phyloP scores from a whole-genome alignment of 352 stramenopile genomes.

The Phytophthora syringae region DNA sequence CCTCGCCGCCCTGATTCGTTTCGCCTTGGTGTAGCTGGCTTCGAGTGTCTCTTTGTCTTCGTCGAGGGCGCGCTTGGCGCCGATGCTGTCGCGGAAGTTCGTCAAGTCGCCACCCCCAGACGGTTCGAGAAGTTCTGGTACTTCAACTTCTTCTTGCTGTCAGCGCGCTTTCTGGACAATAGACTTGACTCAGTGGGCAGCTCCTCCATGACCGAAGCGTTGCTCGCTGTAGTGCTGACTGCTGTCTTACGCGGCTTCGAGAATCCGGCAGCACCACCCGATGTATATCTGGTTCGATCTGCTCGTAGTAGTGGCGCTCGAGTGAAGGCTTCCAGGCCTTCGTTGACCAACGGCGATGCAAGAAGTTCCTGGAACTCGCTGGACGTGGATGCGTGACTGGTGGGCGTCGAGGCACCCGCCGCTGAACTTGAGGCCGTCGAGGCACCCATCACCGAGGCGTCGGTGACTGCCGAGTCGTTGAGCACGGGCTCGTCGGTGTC shows the following conservation, averaged over 20 bases:
- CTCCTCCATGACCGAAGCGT: neutral
- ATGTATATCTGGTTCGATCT: neutral
- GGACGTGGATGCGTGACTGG: neutral
- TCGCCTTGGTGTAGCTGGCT: slow-evolving; percentile 2
- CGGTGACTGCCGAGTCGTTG: neutral
- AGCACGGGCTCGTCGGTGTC: neutral
- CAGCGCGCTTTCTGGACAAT: neutral
- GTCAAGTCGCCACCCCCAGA: neutral
- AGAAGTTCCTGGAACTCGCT: slow-evolving; percentile 1
- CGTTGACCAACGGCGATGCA: neutral
- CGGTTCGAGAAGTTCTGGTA: neutral
- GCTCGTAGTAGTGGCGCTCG: neutral
- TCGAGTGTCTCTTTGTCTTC: neutral
- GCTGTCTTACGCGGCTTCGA: neutral
- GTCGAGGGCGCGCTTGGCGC: neutral
- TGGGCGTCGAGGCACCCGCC: neutral
- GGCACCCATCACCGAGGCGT: neutral
- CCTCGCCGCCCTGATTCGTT: neutral
- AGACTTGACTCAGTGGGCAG: neutral
- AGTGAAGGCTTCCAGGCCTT: too few relatives aligned
- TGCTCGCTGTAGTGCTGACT: neutral
- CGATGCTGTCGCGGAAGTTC: neutral
- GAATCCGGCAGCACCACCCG: too few relatives aligned
- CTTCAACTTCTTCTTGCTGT: neutral
- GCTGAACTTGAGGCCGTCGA: too few relatives aligned